These are phyloP conservation scores for Ceratobasidium sp. DNA, from an alignment of 1,284 basidiomycete genomes.

Conservation along the genomic window DNA sequence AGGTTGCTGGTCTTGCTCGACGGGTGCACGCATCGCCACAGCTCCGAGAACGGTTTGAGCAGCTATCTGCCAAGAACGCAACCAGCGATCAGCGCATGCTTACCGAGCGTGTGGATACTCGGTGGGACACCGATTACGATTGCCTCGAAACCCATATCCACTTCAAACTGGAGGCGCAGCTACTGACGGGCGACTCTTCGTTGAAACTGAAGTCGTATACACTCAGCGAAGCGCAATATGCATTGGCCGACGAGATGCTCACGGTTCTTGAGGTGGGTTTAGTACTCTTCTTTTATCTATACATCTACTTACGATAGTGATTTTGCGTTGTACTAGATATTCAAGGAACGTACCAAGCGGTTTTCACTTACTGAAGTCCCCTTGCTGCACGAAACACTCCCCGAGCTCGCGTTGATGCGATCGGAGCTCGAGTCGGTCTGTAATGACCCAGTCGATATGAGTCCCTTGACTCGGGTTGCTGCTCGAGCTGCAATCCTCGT, in stretches of 20 bases:
- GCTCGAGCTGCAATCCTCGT: slow-evolving; percentile 12
- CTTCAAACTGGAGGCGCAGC: slow-evolving; percentile 4
- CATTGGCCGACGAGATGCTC: neutral
- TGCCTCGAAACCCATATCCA: slow-evolving; percentile 4
- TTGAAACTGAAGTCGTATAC: neutral
- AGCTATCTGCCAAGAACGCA: neutral
- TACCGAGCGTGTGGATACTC: slow-evolving; percentile 9
- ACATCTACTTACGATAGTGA: no score
- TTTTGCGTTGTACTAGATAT: no score
- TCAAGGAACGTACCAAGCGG: slow-evolving; percentile 17
- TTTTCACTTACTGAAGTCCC: slow-evolving; percentile 20
- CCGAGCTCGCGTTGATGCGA: neutral
- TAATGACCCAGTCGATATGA: slow-evolving; percentile 12
- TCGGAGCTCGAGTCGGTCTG: slow-evolving; percentile 5
- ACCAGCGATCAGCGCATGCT: neutral
- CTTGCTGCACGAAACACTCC: slow-evolving; percentile 10
- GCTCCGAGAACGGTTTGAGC: neutral
- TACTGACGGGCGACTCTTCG: neutral
- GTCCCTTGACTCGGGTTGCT: slow-evolving; percentile 10
- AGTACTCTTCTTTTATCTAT: neutral
- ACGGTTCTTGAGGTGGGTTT: slow-evolving; percentile 18
- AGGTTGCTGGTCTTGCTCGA: slow-evolving; percentile 25
- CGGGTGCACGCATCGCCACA: neutral
- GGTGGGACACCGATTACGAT: slow-evolving; percentile 2
- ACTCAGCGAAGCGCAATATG: neutral